phyloP scores from a whole-genome alignment of 441 rosid species.

The Populus hybrid region DNA sequence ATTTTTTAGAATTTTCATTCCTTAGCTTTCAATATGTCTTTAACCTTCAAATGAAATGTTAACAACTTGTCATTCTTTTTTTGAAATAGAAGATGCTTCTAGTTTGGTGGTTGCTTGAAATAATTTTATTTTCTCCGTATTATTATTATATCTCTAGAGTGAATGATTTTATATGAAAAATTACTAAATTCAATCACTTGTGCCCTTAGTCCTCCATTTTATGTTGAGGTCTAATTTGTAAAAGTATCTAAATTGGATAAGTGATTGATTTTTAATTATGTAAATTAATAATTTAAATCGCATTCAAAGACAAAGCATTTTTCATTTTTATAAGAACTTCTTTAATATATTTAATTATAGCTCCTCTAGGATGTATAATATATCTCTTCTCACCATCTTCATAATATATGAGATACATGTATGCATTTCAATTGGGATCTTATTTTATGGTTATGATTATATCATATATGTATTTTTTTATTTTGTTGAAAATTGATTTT shows the following conservation, averaged over 20 bases:
- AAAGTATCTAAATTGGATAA: background rate
- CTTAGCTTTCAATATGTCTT: background rate
- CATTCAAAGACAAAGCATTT: rapidly evolving
- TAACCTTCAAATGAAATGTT: background rate
- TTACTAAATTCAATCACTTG: slow-evolving; percentile 6
- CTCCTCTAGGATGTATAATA: background rate
- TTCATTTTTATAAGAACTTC: too few species aligned
- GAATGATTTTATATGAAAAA: background rate
- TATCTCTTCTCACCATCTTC: too few species aligned
- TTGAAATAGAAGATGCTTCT: background rate
- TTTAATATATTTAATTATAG: slow-evolving; percentile 2
- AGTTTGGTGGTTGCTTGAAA: background rate
- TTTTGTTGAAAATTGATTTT: slow-evolving; percentile 6
- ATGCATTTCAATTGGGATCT: slow-evolving; percentile 1
- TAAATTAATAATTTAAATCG: too few species aligned
- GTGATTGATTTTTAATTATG: too few species aligned
- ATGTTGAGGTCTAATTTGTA: background rate
- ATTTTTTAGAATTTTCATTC: background rate
- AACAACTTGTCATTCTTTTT: background rate
- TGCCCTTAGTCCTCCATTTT: background rate
- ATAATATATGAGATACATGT: background rate
- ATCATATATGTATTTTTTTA: background rate
- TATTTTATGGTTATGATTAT: slow-evolving; percentile 15
- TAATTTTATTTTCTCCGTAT: background rate
- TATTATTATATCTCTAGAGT: background rate